phyloP scores from a whole-genome alignment of 1,284 basidiomycete species.

The Xerocomus amazonicus region DNA sequence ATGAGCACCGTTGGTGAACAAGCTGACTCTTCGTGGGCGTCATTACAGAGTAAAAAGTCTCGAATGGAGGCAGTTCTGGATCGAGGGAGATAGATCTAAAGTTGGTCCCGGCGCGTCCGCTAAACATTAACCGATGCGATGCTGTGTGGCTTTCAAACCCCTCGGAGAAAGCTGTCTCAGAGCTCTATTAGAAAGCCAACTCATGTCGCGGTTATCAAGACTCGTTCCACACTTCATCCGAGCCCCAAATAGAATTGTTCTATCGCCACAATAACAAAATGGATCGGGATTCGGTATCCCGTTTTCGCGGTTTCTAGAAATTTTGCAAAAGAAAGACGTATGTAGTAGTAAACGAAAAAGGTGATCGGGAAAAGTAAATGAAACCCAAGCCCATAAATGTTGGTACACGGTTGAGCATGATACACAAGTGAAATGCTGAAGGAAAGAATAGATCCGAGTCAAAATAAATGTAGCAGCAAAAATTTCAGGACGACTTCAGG shows the following conservation, averaged over 20 bases:
- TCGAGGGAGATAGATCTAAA: too few species aligned
- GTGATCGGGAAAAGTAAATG: neutral
- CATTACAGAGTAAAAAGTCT: too few species aligned
- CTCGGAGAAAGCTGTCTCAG: too few species aligned
- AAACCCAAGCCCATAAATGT: slow-evolving; percentile 5
- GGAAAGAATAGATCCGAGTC: neutral
- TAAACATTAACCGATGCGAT: too few species aligned
- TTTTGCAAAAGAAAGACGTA: slow-evolving; percentile 3
- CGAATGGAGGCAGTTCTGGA: too few species aligned
- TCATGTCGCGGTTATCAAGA: too few species aligned
- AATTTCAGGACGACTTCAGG: slow-evolving; percentile 11
- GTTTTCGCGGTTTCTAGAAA: slow-evolving; percentile 15
- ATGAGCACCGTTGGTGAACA: too few species aligned
- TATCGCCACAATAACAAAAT: neutral
- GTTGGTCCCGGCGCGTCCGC: too few species aligned
- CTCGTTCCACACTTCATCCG: too few species aligned
- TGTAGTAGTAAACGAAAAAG: neutral
- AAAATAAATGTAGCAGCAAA: neutral
- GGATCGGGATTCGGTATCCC: slow-evolving; percentile 14
- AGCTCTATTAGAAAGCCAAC: too few species aligned
- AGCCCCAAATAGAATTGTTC: neutral
- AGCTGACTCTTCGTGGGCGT: too few species aligned
- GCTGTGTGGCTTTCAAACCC: too few species aligned
- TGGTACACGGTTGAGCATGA: slow-evolving; percentile 22
- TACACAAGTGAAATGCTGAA: slow-evolving; percentile 17